These are phyloP conservation scores for Colletotrichum sp. DNA, from an alignment of 2,329 filamentous ascomycete genomes.

Conservation along the genomic window DNA sequence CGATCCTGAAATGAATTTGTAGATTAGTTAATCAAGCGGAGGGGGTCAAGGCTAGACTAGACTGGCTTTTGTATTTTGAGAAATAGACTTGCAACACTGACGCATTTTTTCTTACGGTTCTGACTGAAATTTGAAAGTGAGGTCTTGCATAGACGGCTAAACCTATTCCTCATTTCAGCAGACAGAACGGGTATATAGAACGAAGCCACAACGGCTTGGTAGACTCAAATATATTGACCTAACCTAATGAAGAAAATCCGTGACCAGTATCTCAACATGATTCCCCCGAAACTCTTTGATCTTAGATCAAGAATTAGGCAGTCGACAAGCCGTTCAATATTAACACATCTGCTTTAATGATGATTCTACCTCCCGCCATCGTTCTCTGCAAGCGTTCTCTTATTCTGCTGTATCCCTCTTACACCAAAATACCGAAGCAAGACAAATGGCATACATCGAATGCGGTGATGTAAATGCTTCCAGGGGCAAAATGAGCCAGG, in stretches of 20 bases:
- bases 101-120: rapidly evolving
- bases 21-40: rapidly evolving
- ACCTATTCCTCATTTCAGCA: rapidly evolving
- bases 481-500: not conserved
- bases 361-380: rapidly evolving
- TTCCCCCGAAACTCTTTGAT: not conserved
- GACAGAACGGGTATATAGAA: not conserved
- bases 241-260: rapidly evolving
- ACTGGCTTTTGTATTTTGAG: not conserved
- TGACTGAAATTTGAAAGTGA: not conserved
- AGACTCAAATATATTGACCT: not conserved
- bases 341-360: not conserved
- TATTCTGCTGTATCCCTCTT: not conserved
- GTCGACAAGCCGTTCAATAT: not conserved
- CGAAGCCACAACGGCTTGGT: not conserved
- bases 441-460: not conserved
- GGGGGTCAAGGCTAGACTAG: not conserved
- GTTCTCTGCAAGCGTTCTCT: not conserved
- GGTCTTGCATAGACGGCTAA: not conserved
- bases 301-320: not conserved
- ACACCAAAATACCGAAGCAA: not conserved
- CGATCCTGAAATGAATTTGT: not conserved
- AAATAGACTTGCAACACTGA: not conserved
- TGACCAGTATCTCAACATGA: rapidly evolving
- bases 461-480: not conserved